Evolutionary conservation across 768 basidiomycete species (phyloP), one percentile per base, ranked within the genome.

Genomic region (Clavaria fumosa): DNA sequence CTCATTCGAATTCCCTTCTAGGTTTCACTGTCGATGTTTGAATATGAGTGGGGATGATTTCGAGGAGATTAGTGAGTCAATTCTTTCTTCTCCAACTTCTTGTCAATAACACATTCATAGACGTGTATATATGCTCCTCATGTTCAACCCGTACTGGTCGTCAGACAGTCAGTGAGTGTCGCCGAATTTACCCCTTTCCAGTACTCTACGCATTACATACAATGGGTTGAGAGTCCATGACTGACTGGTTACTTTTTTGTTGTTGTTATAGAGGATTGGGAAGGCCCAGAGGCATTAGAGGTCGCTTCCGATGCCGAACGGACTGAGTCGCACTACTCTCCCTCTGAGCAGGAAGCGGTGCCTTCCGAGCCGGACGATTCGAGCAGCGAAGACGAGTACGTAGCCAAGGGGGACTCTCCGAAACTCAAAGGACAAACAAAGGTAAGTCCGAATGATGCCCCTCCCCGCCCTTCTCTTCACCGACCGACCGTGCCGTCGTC

Each of bases 1-100:
- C 18, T 50, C 34, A 32, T 34, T 20, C 31, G 5, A 24, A 12
- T 19, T 23, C 23, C 41, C 39, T 35, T 20, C 3, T 37, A 89
- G 85, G 85, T 85, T 74, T 55, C 85, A 89, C 54, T 88, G 88
- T 47, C 56, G 58, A n/a, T 89, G 85, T 56, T 65, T 86, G 7
- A 59, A 69, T 41, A 53, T 88, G 34, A 63, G 54, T 40, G 69
- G 72, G 45, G 58, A 64, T 35, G 67, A 76, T 45, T 84, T 84
- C 6, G 75, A 75, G 49, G 77, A 82, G 52, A 79, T 89, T 54
- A 70, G 82, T 84, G 54, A 64, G 82, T 53, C 45, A 33, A 22
- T 43, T 12, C 17, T 21, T 24, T 19, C 30, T 18, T 31, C 20
- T 3, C 21, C 20, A 2, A 34, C 31, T 21, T 19, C 2, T 35